Evolutionary conservation across 2,329 filamentous ascomycete genomes (phyloP).

Genomic region (Diaporthe vexans): DNA sequence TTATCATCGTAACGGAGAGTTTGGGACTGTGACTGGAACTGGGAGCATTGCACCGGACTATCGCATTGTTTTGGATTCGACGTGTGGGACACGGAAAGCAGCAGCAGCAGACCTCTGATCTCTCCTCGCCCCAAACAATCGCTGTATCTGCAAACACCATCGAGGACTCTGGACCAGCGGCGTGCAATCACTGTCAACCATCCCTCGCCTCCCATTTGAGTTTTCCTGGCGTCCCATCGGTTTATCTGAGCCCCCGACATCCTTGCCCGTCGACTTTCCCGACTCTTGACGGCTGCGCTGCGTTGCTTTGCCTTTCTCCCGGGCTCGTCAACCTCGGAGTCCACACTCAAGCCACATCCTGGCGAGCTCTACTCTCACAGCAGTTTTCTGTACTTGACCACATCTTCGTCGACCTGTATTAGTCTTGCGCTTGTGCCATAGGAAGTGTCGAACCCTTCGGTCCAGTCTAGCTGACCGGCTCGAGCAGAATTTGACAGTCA

Average conservation of each 20-base stretch:
- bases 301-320: background rate
- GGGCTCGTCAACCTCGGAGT: background rate
- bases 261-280: background rate
- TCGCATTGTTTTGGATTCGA: slow-evolving; percentile 33
- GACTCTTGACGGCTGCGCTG: background rate
- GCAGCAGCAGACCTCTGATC: background rate
- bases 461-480: slow-evolving; percentile 26
- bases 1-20: background rate
- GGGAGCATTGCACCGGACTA: slow-evolving; percentile 18
- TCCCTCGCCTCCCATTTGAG: slow-evolving; percentile 27
- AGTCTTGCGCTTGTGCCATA: background rate
- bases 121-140: slow-evolving; percentile 3
- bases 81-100: slow-evolving; percentile 26
- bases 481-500: slow-evolving; percentile 36
- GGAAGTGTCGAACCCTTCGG: background rate
- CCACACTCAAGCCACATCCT: background rate
- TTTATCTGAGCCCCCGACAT: slow-evolving; percentile 19
- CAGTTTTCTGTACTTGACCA: background rate
- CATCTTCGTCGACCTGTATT: background rate
- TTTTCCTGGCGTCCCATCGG: slow-evolving; percentile 28
- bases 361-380: background rate
- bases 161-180: slow-evolving; percentile 4
- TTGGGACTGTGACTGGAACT: background rate
- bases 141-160: background rate
- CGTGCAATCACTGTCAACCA: slow-evolving; percentile 4